phyloP scores from a whole-genome alignment of 2,329 filamentous ascomycete species.

The Fusarium oligoseptatum region DNA sequence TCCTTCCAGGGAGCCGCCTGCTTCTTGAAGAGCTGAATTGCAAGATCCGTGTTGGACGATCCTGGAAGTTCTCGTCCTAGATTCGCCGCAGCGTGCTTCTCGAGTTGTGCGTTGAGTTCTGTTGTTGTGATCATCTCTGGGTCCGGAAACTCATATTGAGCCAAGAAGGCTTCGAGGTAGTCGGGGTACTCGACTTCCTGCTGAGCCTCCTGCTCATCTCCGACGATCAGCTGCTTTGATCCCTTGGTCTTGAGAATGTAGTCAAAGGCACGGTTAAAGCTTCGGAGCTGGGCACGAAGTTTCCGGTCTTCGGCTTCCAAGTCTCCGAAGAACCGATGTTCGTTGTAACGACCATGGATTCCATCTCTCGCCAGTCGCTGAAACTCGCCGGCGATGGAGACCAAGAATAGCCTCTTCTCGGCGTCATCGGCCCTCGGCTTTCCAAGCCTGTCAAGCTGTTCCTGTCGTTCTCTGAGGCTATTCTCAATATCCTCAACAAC shows the following conservation, averaged over 20 bases:
- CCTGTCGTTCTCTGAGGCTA: constrained; percentile 38
- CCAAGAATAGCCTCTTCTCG: constrained; percentile 51
- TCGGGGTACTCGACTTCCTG: constrained; percentile 26
- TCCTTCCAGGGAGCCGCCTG: constrained; percentile 55
- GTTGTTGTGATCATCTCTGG: constrained; percentile 41
- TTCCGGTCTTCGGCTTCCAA: constrained; percentile 36
- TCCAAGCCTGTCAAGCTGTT: constrained; percentile 39
- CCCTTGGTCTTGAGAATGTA: constrained; percentile 45
- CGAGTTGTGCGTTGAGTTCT: constrained; percentile 46
- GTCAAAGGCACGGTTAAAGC: constrained; percentile 50
- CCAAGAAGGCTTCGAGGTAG: constrained; percentile 48
- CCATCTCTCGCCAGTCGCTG: constrained; percentile 49
- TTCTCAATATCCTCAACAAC: constrained; percentile 46
- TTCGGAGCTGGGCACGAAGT: constrained; percentile 49
- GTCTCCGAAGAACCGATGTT: constrained; percentile 54
- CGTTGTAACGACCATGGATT: constrained; percentile 47
- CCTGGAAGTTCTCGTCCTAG: constrained; percentile 59
- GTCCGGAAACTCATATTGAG: constrained; percentile 47
- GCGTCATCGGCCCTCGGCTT: constrained; percentile 27
- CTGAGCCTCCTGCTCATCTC: neutral
- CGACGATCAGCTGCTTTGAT: constrained; percentile 28
- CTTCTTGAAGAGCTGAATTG: constrained; percentile 55
- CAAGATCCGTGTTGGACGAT: constrained; percentile 52
- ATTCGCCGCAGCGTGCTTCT: constrained; percentile 51
- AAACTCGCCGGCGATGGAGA: constrained; percentile 54